A percentile compares a stretch with the other conserved stretches of the same genome.
These are phyloP conservation scores for Alternaria brassicicola DNA, from an alignment of 2,329 filamentous ascomycete species.

Conservation along the genomic window DNA sequence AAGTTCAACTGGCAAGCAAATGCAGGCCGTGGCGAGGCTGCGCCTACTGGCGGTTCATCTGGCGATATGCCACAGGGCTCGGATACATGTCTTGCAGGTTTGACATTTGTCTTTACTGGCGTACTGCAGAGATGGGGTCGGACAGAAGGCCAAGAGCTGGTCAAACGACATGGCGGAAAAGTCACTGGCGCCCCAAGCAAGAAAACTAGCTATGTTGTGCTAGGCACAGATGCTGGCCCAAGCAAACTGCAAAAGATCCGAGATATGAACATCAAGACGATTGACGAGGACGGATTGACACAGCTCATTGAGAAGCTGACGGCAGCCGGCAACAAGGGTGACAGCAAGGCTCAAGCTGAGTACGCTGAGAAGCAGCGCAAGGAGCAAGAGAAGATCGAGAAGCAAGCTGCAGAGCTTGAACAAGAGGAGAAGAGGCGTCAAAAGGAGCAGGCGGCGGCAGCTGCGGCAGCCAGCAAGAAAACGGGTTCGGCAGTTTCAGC, in stretches of 20 bases:
- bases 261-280: constrained; percentile 81
- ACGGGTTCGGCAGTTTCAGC: constrained; percentile 39
- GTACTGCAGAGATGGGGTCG: constrained; percentile 79
- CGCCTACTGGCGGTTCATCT: constrained; percentile 65
- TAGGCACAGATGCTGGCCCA: constrained; percentile 89
- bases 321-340: constrained; percentile 74
- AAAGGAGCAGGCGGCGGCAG: constrained; percentile 54
- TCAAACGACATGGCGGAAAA: constrained; percentile 94
- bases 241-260: constrained; percentile 89
- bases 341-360: constrained; percentile 85
- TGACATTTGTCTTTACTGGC: constrained; percentile 95
- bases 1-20: constrained; percentile 80
- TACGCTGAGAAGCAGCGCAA: constrained; percentile 82
- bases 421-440: constrained; percentile 79
- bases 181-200: constrained; percentile 83
- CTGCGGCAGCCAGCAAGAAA: constrained; percentile 46
- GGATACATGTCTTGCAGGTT: constrained; percentile 86
- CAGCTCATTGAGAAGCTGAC: constrained; percentile 81
- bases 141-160: constrained; percentile 82
- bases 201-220: constrained; percentile 92
- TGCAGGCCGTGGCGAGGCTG: constrained; percentile 64
- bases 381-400: constrained; percentile 81
- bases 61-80: constrained; percentile 78
- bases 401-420: constrained; percentile 85
- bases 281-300: constrained; percentile 91